Evolutionary conservation across 306 rosid genomes (phyloP), one percentile per base, ranked within the genome.

Genomic region (Acmispon strigosus): DNA sequence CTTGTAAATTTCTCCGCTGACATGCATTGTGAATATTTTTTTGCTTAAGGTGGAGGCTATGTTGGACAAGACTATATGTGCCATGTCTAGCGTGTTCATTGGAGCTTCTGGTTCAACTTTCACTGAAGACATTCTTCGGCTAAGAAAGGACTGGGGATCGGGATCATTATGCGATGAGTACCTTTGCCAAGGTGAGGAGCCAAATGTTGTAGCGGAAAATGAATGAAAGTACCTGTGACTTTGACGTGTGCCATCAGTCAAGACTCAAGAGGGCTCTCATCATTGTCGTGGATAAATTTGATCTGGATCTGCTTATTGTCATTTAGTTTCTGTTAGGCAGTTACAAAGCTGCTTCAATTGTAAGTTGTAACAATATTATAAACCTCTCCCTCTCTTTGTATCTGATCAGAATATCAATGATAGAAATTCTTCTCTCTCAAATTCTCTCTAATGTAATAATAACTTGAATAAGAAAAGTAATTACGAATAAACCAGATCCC

Each of bases 21-120:
- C 19, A 4, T 43, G 73, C 73, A 22, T 81, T 68, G 10, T 67
- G 70, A 58, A 71, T 62, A 24, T 56, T 62, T 56, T 64, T 22
- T 20, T 49, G 10, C 43, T 71, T 82, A 69, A 93, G 98, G 98
- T 94, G 54, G 98, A 94, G 82, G 97, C 98, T 50, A 94, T 94
- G 98, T 60, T 94, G 71, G 98, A 94, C 83, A 94, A 94, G 83
- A 94, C 98, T n/a, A 89, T 94, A 73, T 87, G 96, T 71, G 98
- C 96, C 57, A 74, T 94, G 97, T 84, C 98, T 14, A 87, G 81
- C 8, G 96, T 88, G 34, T 94, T 94, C 82, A 84, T 94, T 6
- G 98, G 98, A 73, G 96, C 98, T 34, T 76, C 98, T 19, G 98
- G 97, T 69, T 90, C 98, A 48, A 91, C 98, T 61, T 94, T 94